Conservation (phyloP, 1,284 basidiomycete genomes). For the Melampsora americana region DNA sequence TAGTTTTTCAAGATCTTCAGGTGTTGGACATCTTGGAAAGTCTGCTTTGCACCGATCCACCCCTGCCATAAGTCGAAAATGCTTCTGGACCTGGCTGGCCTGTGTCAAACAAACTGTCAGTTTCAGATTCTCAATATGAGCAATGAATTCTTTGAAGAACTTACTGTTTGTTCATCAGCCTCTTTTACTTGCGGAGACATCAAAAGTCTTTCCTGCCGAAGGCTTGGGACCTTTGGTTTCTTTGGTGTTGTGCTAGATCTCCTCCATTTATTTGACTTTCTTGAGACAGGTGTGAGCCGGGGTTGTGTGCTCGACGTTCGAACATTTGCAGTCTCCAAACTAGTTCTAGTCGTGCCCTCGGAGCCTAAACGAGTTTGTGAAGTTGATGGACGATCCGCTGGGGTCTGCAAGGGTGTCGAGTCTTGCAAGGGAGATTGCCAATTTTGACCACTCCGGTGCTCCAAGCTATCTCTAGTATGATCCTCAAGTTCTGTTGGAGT, state of each 20-base stretch:
- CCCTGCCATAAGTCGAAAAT: background rate
- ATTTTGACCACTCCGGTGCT: too few species aligned
- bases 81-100: background rate
- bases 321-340: too few species aligned
- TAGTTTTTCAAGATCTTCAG: conserved; percentile 9
- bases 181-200: background rate
- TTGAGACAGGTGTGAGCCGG: too few species aligned
- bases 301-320: too few species aligned
- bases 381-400: too few species aligned
- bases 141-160: background rate
- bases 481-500: too few species aligned
- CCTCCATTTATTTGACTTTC: too few species aligned
- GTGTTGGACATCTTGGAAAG: conserved; percentile 12
- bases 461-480: too few species aligned
- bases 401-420: too few species aligned
- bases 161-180: conserved; percentile 6
- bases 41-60: conserved; percentile 5
- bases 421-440: too few species aligned
- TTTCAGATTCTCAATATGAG: background rate
- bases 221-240: background rate
- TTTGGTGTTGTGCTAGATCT: background rate
- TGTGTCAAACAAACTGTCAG: background rate
- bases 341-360: too few species aligned
- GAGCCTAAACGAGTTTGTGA: too few species aligned
- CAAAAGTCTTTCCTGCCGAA: background rate